Evolutionary conservation across 805 yeast genomes (phyloP).

Genomic region (Kluyveromyces aestuarii): DNA sequence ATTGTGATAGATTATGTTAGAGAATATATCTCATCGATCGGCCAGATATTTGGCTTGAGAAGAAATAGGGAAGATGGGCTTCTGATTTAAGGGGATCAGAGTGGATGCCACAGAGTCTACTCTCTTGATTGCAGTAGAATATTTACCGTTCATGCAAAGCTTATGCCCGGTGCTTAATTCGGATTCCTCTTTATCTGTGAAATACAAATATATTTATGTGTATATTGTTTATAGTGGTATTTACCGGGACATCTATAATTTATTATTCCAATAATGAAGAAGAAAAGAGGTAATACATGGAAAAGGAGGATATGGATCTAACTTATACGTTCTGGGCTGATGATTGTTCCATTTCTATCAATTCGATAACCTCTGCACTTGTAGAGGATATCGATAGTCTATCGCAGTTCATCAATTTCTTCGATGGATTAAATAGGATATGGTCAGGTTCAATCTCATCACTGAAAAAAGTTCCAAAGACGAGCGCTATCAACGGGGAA

Average conservation of each 20-base stretch:
- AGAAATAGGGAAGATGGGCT: neutral
- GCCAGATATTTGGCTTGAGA: conserved; percentile 46
- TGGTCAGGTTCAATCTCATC: conserved; percentile 12
- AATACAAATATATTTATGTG: too few relatives aligned
- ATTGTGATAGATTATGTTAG: conserved; percentile 48
- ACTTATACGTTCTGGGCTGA: conserved; percentile 22
- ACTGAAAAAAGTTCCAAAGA: neutral
- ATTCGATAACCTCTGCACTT: conserved; percentile 11
- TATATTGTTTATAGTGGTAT: too few relatives aligned
- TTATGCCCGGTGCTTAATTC: too few relatives aligned
- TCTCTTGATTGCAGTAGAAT: neutral
- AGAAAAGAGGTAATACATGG: too few relatives aligned
- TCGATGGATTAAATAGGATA: conserved; percentile 10
- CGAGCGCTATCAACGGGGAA: neutral
- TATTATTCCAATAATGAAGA: too few relatives aligned
- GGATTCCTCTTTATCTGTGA: too few relatives aligned
- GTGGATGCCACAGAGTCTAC: neutral
- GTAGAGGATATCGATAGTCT: conserved; percentile 14
- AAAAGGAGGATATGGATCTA: neutral
- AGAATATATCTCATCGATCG: conserved; percentile 33
- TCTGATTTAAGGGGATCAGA: neutral
- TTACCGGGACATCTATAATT: too few relatives aligned
- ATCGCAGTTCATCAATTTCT: conserved; percentile 10
- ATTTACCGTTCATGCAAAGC: too few relatives aligned
- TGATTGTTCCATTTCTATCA: conserved; percentile 26